Percentiles rank a stretch among this genome's conserved stretches.
Conservation (phyloP, 208 protist genomes). For the Giardia muris region DNA sequence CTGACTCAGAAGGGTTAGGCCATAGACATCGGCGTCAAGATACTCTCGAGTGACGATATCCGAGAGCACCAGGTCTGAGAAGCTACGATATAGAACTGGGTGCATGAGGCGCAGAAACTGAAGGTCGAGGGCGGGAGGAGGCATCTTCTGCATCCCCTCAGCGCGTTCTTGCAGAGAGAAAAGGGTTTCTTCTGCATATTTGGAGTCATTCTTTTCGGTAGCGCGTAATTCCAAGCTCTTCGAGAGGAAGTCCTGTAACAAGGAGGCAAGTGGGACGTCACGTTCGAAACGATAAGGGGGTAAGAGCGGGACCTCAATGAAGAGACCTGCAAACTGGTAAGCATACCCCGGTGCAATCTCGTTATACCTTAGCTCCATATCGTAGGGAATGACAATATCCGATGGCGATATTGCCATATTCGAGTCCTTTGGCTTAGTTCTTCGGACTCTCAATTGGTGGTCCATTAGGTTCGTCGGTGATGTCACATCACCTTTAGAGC, state of each 20-base stretch:
- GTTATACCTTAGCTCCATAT: neutral
- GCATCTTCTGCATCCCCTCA: neutral
- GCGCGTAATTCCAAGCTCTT: neutral
- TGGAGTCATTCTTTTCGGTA: neutral
- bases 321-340: neutral
- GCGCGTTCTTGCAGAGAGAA: neutral
- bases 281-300: neutral
- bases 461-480: neutral
- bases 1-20: neutral
- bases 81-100: neutral
- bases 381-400: neutral
- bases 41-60: neutral
- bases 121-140: neutral
- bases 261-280: neutral
- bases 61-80: neutral
- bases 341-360: neutral
- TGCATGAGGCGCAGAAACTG: neutral
- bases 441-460: neutral
- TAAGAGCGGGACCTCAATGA: slow-evolving; percentile 1
- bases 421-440: neutral
- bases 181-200: neutral
- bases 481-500: neutral
- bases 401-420: neutral
- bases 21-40: neutral
- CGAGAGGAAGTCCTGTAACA: neutral